These are phyloP conservation scores for Elasticomyces elasticus DNA, from an alignment of 495 filamentous ascomycete genomes.

Conservation along the genomic window DNA sequence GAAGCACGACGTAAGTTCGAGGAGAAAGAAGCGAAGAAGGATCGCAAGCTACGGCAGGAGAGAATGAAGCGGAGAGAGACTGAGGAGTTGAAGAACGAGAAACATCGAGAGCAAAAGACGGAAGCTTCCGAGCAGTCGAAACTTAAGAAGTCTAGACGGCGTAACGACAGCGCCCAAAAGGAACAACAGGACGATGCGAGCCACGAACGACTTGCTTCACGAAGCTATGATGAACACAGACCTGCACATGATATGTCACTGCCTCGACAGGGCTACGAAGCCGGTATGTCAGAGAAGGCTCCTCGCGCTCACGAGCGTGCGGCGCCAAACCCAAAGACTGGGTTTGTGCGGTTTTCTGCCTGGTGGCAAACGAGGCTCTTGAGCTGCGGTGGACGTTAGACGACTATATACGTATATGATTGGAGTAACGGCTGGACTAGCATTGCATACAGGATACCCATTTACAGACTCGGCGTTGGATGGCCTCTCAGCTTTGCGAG, in stretches of 20 bases:
- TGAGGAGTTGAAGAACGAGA: constrained; percentile 4
- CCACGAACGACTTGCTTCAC: constrained; percentile 1
- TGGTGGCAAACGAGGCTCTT: constrained; percentile 8
- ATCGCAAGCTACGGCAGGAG: constrained; percentile 27
- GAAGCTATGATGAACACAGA: constrained; percentile 12
- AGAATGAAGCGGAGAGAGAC: constrained; percentile 5
- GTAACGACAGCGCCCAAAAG: not conserved
- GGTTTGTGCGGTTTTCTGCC: constrained; percentile 7
- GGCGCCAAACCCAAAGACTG: not conserved
- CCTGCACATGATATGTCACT: not conserved
- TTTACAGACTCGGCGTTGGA: not conserved
- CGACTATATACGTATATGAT: not conserved
- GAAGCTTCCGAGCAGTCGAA: constrained; percentile 3
- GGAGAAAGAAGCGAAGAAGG: constrained; percentile 43
- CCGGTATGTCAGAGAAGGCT: constrained; percentile 6
- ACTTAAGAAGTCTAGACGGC: not conserved
- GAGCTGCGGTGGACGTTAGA: constrained; percentile 5
- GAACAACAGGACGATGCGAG: not conserved
- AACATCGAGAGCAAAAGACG: constrained; percentile 8
- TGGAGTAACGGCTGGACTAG: not conserved
- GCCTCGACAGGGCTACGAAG: not conserved
- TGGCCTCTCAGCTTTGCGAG: too few relatives aligned
- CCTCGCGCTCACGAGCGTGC: not conserved
- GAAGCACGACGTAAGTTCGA: constrained; percentile 38
- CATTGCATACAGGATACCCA: not conserved